Evolutionary conservation across 2,329 filamentous ascomycete species (phyloP).

Genomic region (Penicillium digitatum): DNA sequence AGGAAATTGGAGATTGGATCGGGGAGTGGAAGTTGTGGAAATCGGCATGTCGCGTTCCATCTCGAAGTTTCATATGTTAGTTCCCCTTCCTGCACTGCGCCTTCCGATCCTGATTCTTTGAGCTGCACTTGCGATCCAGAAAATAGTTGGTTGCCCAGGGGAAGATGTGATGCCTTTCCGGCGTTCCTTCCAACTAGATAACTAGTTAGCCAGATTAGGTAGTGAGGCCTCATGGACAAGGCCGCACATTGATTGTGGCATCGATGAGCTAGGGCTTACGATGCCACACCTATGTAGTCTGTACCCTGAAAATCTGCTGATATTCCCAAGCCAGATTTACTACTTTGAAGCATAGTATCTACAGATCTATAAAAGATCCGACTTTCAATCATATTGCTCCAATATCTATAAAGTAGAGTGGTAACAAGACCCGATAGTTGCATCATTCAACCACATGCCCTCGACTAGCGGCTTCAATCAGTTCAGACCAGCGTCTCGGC

Average conservation of each 20-base stretch:
- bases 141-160: neutral
- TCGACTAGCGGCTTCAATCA: neutral
- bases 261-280: slow-evolving; percentile 40
- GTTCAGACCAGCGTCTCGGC: neutral
- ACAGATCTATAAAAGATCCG: neutral
- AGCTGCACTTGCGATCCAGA: neutral
- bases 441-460: neutral
- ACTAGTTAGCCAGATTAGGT: no score
- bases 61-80: neutral
- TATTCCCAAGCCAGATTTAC: slow-evolving; percentile 29
- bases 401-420: neutral
- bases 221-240: neutral
- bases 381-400: neutral
- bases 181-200: neutral
- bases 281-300: neutral
- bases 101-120: neutral
- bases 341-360: slow-evolving; percentile 9
- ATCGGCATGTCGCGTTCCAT: neutral
- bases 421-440: neutral
- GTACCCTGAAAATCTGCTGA: slow-evolving; percentile 1
- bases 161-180: neutral
- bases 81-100: no score
- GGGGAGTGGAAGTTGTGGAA: neutral
- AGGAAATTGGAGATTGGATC: neutral
- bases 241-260: slow-evolving; percentile 38